phyloP scores from a whole-genome alignment of 2,329 filamentous ascomycete species.

The Zymoseptoria tritici region DNA sequence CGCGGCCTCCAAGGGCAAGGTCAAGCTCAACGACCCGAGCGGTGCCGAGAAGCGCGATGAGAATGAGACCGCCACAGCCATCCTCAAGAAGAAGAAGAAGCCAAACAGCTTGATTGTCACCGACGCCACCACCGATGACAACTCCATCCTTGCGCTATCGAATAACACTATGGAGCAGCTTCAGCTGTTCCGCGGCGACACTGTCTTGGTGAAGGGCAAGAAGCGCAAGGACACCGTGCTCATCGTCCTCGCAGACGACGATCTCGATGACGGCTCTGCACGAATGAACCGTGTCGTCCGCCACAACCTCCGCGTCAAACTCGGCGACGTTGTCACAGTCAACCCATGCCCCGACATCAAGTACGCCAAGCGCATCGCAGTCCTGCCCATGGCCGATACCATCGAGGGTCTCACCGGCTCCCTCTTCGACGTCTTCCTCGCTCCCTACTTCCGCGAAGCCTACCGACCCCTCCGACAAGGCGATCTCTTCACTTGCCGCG shows the following conservation, averaged over 20 bases:
- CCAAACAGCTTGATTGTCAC: constrained; percentile 98
- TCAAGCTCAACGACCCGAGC: constrained; percentile 35
- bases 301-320: constrained; percentile 97
- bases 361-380: constrained; percentile 99
- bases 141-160: constrained; percentile 96
- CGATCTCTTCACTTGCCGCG: constrained; percentile 93
- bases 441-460: constrained; percentile 98
- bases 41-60: constrained; percentile 49
- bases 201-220: constrained; percentile 96
- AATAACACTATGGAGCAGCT: constrained; percentile 99
- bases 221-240: constrained; percentile 99
- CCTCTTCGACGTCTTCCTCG: constrained; percentile 97
- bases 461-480: constrained; percentile 96
- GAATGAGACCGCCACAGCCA: constrained; percentile 89
- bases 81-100: constrained; percentile 99
- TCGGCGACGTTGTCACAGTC: constrained; percentile 94
- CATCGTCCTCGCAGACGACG: constrained; percentile 94
- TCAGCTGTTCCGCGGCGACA: constrained; percentile 97
- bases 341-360: constrained; percentile 99
- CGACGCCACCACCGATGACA: constrained; percentile 98
- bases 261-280: constrained; percentile 92
- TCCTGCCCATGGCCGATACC: constrained; percentile 95
- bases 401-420: constrained; percentile 96
- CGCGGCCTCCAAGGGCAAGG: constrained; percentile 37
- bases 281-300: constrained; percentile 97